These are phyloP conservation scores for Alternaria dauci DNA, from an alignment of 2,329 filamentous ascomycete genomes.

Conservation along the genomic window DNA sequence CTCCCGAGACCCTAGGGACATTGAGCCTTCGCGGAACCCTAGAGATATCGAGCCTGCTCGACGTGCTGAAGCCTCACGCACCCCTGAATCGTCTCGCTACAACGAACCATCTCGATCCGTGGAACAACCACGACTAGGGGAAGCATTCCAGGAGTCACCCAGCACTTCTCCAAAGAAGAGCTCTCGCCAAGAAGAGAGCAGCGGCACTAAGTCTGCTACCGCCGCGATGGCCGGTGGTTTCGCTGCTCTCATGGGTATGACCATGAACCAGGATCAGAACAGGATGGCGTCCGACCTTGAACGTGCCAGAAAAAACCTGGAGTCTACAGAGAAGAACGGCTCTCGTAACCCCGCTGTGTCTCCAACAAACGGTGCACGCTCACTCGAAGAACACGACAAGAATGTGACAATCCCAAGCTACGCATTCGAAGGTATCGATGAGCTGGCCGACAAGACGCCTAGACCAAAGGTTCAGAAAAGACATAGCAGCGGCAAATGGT, in stretches of 20 bases:
- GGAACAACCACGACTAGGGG: conserved; percentile 2
- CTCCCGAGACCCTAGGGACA: background rate
- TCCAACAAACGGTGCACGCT: conserved; percentile 29
- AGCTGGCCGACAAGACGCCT: conserved; percentile 50
- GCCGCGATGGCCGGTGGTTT: conserved; percentile 46
- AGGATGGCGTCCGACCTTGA: conserved; percentile 40
- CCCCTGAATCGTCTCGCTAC: background rate
- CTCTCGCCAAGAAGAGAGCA: conserved; percentile 21
- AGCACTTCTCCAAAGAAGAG: conserved; percentile 14
- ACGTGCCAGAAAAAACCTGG: conserved; percentile 36
- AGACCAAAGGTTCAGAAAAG: conserved; percentile 60
- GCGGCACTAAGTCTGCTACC: conserved; percentile 28
- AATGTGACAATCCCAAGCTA: conserved; percentile 41
- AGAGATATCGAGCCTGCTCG: conserved; percentile 1
- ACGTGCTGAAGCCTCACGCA: conserved; percentile 3
- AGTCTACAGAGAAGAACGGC: conserved; percentile 31
- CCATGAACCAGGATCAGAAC: conserved; percentile 47
- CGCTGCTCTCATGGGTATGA: conserved; percentile 41
- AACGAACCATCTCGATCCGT: background rate
- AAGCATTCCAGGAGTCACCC: conserved; percentile 2
- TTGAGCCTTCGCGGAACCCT: background rate
- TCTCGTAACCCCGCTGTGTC: conserved; percentile 22
- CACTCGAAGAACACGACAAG: conserved; percentile 24
- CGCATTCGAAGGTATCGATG: conserved; percentile 47
- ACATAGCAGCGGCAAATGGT: conserved; percentile 52